Conservation (phyloP, 352 stramenopile species). For the Phytopythium montanum region DNA sequence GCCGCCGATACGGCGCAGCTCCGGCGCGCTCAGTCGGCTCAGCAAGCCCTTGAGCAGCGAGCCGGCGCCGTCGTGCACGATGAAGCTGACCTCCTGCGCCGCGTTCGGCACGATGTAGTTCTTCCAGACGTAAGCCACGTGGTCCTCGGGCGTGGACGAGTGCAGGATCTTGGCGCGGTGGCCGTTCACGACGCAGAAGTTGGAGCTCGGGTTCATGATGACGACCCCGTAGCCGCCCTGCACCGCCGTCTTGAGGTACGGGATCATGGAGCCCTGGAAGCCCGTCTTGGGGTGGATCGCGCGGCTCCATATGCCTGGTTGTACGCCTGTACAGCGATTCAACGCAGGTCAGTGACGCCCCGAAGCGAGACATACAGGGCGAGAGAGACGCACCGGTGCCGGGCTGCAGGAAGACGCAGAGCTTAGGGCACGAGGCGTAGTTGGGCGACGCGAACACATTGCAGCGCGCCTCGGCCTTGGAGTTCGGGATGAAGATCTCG, state of each 20-base stretch:
- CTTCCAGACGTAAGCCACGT: constrained; percentile 84
- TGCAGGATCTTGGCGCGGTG: constrained; percentile 82
- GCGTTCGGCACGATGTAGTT: constrained; percentile 83
- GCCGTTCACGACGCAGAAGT: constrained; percentile 73
- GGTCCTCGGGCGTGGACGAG: constrained; percentile 68
- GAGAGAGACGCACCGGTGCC: constrained; percentile 31
- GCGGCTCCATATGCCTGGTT: constrained; percentile 70
- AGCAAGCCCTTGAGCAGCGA: constrained; percentile 73
- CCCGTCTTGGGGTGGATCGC: constrained; percentile 75
- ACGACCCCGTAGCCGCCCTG: constrained; percentile 82
- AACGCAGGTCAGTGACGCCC: background rate
- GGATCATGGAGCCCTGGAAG: constrained; percentile 86
- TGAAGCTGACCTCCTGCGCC: constrained; percentile 83
- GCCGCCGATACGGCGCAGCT: constrained; percentile 62
- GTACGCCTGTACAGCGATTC: constrained; percentile 30
- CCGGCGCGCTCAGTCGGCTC: constrained; percentile 44
- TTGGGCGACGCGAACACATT: constrained; percentile 85
- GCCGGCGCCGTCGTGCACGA: constrained; percentile 69
- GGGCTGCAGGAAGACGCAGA: constrained; percentile 82
- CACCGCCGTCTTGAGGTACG: constrained; percentile 84
- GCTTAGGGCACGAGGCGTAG: constrained; percentile 72
- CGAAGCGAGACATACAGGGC: background rate
- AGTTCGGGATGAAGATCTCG: constrained; percentile 88
- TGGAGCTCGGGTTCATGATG: constrained; percentile 82
- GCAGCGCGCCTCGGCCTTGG: constrained; percentile 81